These are phyloP conservation scores for Arthroderma uncinatum DNA, from an alignment of 2,329 filamentous ascomycete species.

Conservation along the genomic window DNA sequence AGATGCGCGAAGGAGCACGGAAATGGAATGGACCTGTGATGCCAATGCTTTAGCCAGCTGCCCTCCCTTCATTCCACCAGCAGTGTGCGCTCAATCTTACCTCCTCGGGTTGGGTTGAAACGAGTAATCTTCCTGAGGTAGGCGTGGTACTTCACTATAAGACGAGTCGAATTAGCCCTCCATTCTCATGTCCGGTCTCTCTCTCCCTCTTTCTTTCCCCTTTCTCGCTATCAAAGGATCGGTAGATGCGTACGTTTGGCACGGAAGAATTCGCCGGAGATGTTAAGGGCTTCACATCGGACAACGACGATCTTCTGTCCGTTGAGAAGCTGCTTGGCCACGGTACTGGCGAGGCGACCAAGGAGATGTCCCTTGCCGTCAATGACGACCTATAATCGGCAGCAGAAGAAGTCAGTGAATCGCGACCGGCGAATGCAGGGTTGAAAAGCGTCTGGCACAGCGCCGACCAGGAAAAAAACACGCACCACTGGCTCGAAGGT, in stretches of 20 bases:
- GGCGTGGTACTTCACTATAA: conserved; percentile 97
- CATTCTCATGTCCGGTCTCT: not conserved
- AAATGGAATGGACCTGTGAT: conserved; percentile 91
- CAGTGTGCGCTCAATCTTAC: conserved; percentile 44
- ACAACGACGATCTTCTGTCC: conserved; percentile 99
- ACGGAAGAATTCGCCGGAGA: conserved; percentile 99
- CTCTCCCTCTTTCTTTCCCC: not conserved
- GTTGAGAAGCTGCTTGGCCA: conserved; percentile 97
- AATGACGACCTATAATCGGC: conserved; percentile 70
- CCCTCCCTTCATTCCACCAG: not conserved
- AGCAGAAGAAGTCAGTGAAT: conserved; percentile 25
- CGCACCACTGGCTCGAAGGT: conserved; percentile 56
- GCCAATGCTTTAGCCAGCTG: conserved; percentile 12
- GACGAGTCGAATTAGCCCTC: conserved; percentile 15
- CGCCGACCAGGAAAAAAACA: conserved; percentile 19
- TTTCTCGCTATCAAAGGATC: conserved; percentile 6
- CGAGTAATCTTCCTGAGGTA: conserved; percentile 99
- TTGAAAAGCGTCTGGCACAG: conserved; percentile 2
- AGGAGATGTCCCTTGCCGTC: conserved; percentile 99
- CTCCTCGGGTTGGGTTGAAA: conserved; percentile 98
- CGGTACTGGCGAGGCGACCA: conserved; percentile 93
- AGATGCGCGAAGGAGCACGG: conserved; percentile 97
- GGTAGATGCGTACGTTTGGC: conserved; percentile 75
- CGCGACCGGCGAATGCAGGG: not conserved
- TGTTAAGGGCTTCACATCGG: conserved; percentile 98